These are phyloP conservation scores for Punica granatum DNA, from an alignment of 345 rosid species.

Conservation along the genomic window DNA sequence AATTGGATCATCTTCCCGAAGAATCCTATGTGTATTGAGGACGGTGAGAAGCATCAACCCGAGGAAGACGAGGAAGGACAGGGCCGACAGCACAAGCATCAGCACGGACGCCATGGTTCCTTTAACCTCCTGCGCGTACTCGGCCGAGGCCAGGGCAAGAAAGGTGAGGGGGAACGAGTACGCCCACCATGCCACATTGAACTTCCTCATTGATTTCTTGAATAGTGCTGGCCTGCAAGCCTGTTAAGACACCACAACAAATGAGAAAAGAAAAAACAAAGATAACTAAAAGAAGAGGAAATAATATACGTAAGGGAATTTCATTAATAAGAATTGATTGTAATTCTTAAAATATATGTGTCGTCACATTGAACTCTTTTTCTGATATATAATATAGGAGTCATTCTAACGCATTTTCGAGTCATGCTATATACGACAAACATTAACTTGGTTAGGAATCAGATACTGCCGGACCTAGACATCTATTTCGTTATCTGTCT, in stretches of 20 bases:
- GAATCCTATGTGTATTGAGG: conserved; percentile 24
- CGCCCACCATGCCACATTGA: conserved; percentile 66
- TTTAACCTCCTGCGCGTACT: conserved; percentile 43
- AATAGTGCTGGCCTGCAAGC: conserved; percentile 49
- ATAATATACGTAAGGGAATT: no score
- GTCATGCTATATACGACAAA: no score
- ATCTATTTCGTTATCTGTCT: no score
- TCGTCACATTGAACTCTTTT: no score
- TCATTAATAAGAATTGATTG: no score
- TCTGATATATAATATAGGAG: not conserved
- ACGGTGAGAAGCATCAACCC: conserved; percentile 44
- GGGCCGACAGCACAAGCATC: conserved; percentile 34
- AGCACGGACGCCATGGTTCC: conserved; percentile 22
- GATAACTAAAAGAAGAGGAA: no score
- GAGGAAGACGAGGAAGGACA: conserved; percentile 43
- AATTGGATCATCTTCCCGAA: conserved; percentile 25
- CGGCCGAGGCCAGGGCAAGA: conserved; percentile 49
- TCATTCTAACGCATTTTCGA: not conserved
- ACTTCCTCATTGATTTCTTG: conserved; percentile 62
- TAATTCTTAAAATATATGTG: no score
- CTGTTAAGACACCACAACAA: conserved; percentile 19
- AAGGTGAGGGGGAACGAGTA: conserved; percentile 49
- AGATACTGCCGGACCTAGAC: not conserved
- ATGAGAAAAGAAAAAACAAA: not conserved
- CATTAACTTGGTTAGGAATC: not conserved